A percentile compares a stretch with the other conserved stretches of the same genome.
Conservation (phyloP, 441 rosid genomes). For the Kokia cookei region DNA sequence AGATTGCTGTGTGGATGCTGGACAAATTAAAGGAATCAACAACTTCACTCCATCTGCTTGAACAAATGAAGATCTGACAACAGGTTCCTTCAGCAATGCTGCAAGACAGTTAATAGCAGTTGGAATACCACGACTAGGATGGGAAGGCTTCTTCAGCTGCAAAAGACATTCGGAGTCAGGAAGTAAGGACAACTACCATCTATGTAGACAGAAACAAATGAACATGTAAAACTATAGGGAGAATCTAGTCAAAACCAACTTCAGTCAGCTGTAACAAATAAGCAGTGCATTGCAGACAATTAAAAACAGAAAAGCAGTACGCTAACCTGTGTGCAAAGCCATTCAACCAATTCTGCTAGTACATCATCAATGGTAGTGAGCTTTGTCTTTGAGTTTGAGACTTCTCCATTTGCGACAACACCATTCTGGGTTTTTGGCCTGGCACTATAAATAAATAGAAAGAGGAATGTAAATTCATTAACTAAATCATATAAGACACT, state of each 20-base stretch:
- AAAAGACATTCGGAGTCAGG: slow-evolving; percentile 13
- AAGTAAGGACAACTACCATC: slow-evolving; percentile 6
- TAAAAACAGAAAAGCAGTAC: neutral
- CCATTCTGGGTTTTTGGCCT: slow-evolving; percentile 57
- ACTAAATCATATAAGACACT: neutral
- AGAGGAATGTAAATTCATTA: neutral
- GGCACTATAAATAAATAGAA: slow-evolving; percentile 38
- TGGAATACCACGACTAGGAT: slow-evolving; percentile 79
- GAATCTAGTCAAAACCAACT: neutral
- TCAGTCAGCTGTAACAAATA: neutral
- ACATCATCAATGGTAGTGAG: slow-evolving; percentile 69
- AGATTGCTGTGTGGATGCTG: slow-evolving; percentile 97
- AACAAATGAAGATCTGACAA: slow-evolving; percentile 90
- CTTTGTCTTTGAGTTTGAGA: slow-evolving; percentile 67
- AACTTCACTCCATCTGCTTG: slow-evolving; percentile 91
- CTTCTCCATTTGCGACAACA: slow-evolving; percentile 44
- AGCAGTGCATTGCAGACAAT: neutral
- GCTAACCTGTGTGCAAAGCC: slow-evolving; percentile 93
- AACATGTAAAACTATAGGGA: neutral
- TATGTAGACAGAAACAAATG: neutral
- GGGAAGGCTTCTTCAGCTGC: slow-evolving; percentile 91
- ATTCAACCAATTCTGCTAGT: slow-evolving; percentile 82
- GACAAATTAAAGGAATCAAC: slow-evolving; percentile 79
- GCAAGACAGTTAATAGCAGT: slow-evolving; percentile 80
- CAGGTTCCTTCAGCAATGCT: slow-evolving; percentile 77